phyloP scores from a whole-genome alignment of 2,329 filamentous ascomycete species.

The Sarocladium oryzae region DNA sequence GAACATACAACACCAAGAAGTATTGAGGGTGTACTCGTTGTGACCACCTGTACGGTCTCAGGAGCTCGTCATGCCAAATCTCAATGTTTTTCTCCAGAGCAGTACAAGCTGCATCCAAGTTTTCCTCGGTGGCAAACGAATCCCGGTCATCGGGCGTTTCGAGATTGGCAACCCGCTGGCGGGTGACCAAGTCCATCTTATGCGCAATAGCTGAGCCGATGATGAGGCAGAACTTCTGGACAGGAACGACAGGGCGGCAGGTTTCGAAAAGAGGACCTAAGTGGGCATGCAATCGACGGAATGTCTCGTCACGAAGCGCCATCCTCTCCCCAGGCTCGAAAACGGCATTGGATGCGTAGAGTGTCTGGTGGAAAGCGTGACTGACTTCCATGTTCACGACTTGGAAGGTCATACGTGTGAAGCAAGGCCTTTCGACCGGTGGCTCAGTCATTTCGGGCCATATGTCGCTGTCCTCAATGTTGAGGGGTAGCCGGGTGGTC shows the following conservation, averaged over 20 bases:
- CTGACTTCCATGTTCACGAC: constrained; percentile 20
- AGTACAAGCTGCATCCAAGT: constrained; percentile 1
- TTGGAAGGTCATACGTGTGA: constrained; percentile 45
- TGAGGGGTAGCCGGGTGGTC: constrained; percentile 44
- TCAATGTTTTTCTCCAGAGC: constrained; percentile 4
- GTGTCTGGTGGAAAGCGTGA: constrained; percentile 9
- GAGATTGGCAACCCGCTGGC: constrained; percentile 1
- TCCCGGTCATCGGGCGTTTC: constrained; percentile 4
- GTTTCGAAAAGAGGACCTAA: not conserved
- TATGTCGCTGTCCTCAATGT: constrained; percentile 32
- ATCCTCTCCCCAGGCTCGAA: constrained; percentile 5
- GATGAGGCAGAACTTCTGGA: not conserved
- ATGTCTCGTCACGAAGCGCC: constrained; percentile 1
- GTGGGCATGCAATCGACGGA: not conserved
- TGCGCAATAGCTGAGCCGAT: constrained; percentile 3
- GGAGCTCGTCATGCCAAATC: not conserved
- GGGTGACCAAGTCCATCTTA: constrained; percentile 4
- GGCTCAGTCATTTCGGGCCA: constrained; percentile 28
- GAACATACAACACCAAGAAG: not conserved
- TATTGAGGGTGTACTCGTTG: constrained; percentile 7
- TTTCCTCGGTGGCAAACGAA: constrained; percentile 7
- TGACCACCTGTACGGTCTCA: constrained; percentile 3
- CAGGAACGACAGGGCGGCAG: not conserved
- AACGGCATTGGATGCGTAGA: not conserved
- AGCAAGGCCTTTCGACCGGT: constrained; percentile 40